Percentiles rank a stretch among this genome's conserved stretches.
These are phyloP conservation scores for Ustilaginoidea virens DNA, from an alignment of 2,329 filamentous ascomycete species.

Conservation along the genomic window DNA sequence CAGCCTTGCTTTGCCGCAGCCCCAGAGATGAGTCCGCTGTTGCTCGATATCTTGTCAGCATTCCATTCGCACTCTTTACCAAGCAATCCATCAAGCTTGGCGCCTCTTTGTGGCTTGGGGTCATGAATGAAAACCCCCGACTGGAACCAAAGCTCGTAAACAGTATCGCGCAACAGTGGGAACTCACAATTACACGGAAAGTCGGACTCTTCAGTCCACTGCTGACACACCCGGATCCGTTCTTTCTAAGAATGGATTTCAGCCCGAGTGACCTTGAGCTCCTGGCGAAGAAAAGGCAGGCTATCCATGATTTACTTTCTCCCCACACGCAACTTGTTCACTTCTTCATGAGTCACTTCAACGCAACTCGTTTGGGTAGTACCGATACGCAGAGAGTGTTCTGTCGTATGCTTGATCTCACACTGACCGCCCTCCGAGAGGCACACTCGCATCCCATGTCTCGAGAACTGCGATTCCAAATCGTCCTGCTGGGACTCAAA, in stretches of 20 bases:
- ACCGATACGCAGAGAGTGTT: constrained; percentile 71
- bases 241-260: constrained; percentile 84
- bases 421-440: constrained; percentile 56
- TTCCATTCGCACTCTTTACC: constrained; percentile 85
- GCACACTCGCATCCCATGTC: constrained; percentile 71
- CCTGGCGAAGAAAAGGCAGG: constrained; percentile 60
- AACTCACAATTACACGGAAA: constrained; percentile 60
- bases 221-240: constrained; percentile 68
- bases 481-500: constrained; percentile 67
- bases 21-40: constrained; percentile 63
- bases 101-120: constrained; percentile 88
- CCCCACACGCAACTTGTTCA: constrained; percentile 77
- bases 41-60: constrained; percentile 74
- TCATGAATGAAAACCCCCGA: constrained; percentile 87
- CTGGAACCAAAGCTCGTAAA: constrained; percentile 75
- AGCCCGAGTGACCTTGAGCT: constrained; percentile 72
- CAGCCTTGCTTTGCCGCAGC: constrained; percentile 70
- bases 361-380: constrained; percentile 75
- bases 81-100: constrained; percentile 93
- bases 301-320: constrained; percentile 67
- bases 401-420: constrained; percentile 63
- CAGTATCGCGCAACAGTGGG: constrained; percentile 85
- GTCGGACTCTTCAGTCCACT: constrained; percentile 67
- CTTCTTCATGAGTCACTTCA: constrained; percentile 90
- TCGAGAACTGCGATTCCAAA: constrained; percentile 80